phyloP scores from a whole-genome alignment of 2,329 filamentous ascomycete species.

The Cryphonectria radicalis region DNA sequence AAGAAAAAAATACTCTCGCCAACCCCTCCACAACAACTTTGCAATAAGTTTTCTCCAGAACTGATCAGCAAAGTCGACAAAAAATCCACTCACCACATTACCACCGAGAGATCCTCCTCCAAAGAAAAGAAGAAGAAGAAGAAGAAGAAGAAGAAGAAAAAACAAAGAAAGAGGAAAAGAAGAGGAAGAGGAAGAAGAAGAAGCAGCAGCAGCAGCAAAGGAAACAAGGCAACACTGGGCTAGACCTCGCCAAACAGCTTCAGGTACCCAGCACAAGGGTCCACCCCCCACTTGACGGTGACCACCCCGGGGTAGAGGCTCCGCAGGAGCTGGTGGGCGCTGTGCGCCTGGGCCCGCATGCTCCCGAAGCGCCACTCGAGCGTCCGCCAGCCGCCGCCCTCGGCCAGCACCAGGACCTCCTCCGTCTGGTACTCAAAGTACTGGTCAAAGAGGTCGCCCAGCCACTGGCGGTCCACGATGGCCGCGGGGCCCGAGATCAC shows the following conservation, averaged over 20 bases:
- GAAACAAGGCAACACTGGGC: background rate
- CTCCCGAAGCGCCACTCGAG: slow-evolving; percentile 25
- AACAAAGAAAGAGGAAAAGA: no score
- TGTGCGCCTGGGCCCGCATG: slow-evolving; percentile 17
- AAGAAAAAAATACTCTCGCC: no score
- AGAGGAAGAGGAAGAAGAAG: background rate
- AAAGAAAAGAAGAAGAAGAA: no score
- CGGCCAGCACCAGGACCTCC: background rate
- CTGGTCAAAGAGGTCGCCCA: background rate
- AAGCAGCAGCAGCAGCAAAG: no score
- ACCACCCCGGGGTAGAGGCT: background rate
- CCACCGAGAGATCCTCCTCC: no score
- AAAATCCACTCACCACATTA: no score
- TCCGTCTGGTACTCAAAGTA: slow-evolving; percentile 19
- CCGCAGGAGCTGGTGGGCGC: background rate
- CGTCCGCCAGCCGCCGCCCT: background rate
- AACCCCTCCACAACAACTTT: no score
- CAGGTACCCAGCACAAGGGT: slow-evolving; percentile 20
- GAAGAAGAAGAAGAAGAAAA: no score
- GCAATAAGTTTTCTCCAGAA: no score
- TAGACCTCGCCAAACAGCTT: background rate
- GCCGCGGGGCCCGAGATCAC: slow-evolving; percentile 1
- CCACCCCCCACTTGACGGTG: background rate
- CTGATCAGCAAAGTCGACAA: no score
- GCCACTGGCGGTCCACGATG: slow-evolving; percentile 6